A percentile compares a stretch with the other conserved stretches of the same genome.
These are phyloP conservation scores for Linderina pennispora DNA, from an alignment of 192 early-diverging fungal genomes.

Conservation along the genomic window DNA sequence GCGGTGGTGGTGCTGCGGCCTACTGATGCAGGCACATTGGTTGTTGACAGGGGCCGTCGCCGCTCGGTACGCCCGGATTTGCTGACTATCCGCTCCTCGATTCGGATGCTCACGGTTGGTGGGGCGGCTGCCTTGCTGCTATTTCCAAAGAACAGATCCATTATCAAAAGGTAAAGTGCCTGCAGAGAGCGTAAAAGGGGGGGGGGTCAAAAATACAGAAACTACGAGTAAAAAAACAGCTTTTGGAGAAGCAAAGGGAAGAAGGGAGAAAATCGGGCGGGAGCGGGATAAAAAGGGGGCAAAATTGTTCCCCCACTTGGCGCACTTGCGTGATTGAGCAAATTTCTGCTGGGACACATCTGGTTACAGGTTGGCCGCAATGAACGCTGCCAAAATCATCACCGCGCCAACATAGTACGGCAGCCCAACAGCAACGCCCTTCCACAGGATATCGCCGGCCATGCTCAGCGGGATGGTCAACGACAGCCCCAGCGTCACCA, in stretches of 20 bases:
- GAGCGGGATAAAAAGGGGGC: background rate
- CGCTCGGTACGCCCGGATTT: no score
- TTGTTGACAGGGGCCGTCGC: no score
- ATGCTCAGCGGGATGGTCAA: slow-evolving; percentile 68
- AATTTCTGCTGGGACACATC: background rate
- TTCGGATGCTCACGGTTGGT: slow-evolving; percentile 25
- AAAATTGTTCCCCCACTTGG: background rate
- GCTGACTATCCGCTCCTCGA: slow-evolving; percentile 25
- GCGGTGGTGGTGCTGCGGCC: no score
- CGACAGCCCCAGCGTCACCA: slow-evolving; percentile 71
- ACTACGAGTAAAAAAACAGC: background rate
- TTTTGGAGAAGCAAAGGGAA: background rate
- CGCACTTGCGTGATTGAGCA: background rate
- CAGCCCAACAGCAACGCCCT: slow-evolving; percentile 46
- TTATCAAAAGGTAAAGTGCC: no score
- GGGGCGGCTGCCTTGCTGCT: slow-evolving; percentile 5
- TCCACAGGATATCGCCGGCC: slow-evolving; percentile 65
- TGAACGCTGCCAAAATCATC: slow-evolving; percentile 61
- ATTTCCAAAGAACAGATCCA: slow-evolving; percentile 44
- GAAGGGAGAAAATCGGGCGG: background rate
- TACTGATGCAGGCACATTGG: no score
- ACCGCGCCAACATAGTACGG: slow-evolving; percentile 61
- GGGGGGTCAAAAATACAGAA: no score
- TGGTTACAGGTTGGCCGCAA: slow-evolving; percentile 51
- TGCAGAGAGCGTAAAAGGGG: no score